Evolutionary conservation across 148 eudicot species (phyloP).

Genomic region (Cornus controversa): DNA sequence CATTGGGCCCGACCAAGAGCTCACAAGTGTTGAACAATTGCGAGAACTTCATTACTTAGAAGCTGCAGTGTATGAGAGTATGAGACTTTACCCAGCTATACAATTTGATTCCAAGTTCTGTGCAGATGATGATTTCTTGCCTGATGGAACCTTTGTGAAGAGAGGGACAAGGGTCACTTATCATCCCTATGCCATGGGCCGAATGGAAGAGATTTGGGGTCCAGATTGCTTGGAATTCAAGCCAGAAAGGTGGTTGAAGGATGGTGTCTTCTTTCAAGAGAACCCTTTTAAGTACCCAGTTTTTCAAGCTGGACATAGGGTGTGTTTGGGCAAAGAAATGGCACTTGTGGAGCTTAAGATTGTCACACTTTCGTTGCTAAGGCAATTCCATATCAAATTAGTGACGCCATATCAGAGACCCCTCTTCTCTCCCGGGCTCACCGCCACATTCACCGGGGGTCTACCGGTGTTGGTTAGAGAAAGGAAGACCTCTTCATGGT

Average conservation of each 20-base stretch:
- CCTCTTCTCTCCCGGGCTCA: constrained; percentile 62
- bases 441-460: constrained; percentile 56
- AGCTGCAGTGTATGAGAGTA: constrained; percentile 58
- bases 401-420: constrained; percentile 10
- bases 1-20: constrained; percentile 17
- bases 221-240: constrained; percentile 58
- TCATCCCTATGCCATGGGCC: constrained; percentile 78
- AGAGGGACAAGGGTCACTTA: constrained; percentile 67
- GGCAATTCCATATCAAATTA: constrained; percentile 38
- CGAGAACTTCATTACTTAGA: constrained; percentile 51
- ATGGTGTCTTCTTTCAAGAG: constrained; percentile 45
- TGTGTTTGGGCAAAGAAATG: constrained; percentile 78
- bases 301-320: constrained; percentile 72
- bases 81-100: constrained; percentile 71
- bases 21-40: constrained; percentile 32
- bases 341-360: constrained; percentile 59
- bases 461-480: constrained; percentile 36
- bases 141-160: constrained; percentile 42
- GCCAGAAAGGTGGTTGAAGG: constrained; percentile 71
- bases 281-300: constrained; percentile 63
- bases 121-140: constrained; percentile 44
- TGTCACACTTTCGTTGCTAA: constrained; percentile 40
- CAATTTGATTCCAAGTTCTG: constrained; percentile 81
- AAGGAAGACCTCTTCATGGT: constrained; percentile 11
- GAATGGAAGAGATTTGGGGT: constrained; percentile 74